Percentiles rank a stretch among this genome's conserved stretches.
Conservation (phyloP, 1,284 basidiomycete species). For the Cerioporus squamosus region DNA sequence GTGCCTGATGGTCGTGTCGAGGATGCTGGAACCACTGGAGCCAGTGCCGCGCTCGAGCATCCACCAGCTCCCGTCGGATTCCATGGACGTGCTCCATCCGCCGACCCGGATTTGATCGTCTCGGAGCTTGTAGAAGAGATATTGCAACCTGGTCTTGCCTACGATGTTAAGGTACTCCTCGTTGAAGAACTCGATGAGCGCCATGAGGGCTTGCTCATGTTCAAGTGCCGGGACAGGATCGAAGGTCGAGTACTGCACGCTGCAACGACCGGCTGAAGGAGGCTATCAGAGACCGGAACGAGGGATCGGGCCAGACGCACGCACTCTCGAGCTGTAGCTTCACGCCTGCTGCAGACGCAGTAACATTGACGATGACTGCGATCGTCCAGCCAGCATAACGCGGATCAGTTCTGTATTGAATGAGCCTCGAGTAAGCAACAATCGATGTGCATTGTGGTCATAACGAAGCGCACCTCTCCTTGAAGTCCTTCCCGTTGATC, state of each 20-base stretch:
- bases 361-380: constrained; percentile 34
- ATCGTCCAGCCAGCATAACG: constrained; percentile 34
- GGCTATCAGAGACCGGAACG: constrained; percentile 23
- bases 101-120: background rate
- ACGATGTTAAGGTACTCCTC: constrained; percentile 35
- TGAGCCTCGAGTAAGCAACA: too few relatives aligned
- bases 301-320: constrained; percentile 16
- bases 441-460: too few relatives aligned
- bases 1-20: constrained; percentile 26
- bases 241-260: constrained; percentile 29
- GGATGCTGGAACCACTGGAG: constrained; percentile 14
- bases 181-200: constrained; percentile 34
- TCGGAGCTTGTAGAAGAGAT: constrained; percentile 26
- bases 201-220: constrained; percentile 19
- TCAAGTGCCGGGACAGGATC: constrained; percentile 22
- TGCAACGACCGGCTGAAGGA: constrained; percentile 33
- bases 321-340: background rate
- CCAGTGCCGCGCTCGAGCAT: constrained; percentile 12
- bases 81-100: background rate
- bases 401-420: constrained; percentile 3
- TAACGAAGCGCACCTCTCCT: constrained; percentile 14
- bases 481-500: constrained; percentile 18
- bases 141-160: constrained; percentile 26
- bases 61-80: constrained; percentile 14
- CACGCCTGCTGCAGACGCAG: background rate